These are phyloP conservation scores for Cylindrotheca fusiformis DNA, from an alignment of 108 stramenopile genomes.

Conservation along the genomic window DNA sequence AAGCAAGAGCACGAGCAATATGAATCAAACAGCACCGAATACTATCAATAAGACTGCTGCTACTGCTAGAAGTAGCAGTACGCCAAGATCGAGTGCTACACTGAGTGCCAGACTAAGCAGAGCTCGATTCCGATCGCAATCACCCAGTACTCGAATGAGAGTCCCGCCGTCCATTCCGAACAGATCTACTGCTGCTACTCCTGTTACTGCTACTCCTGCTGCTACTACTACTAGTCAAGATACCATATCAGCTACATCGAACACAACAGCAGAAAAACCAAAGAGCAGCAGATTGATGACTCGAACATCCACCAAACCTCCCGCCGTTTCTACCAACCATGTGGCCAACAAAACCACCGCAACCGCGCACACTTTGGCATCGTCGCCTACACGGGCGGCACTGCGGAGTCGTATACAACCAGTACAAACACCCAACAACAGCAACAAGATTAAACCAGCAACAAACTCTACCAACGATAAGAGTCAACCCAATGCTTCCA, in stretches of 20 bases:
- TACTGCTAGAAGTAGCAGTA: neutral
- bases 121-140: neutral
- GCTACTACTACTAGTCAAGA: slow-evolving; percentile 2
- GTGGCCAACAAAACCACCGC: neutral
- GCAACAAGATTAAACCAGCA: neutral
- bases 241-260: neutral
- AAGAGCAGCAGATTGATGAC: neutral
- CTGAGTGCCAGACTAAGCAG: neutral
- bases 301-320: neutral
- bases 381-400: neutral
- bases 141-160: neutral
- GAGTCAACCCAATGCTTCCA: too few relatives aligned
- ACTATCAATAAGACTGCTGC: neutral
- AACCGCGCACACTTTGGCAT: neutral
- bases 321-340: neutral
- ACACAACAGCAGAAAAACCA: neutral
- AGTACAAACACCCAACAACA: neutral
- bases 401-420: neutral
- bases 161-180: neutral
- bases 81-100: neutral
- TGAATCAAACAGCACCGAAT: neutral
- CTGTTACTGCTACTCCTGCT: neutral
- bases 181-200: neutral
- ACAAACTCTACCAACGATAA: neutral
- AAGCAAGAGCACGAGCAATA: neutral